Percentiles rank a stretch among this genome's conserved stretches.
phyloP scores from a whole-genome alignment of 1,139 yeast species.

The Scheffersomyces lignicola region DNA sequence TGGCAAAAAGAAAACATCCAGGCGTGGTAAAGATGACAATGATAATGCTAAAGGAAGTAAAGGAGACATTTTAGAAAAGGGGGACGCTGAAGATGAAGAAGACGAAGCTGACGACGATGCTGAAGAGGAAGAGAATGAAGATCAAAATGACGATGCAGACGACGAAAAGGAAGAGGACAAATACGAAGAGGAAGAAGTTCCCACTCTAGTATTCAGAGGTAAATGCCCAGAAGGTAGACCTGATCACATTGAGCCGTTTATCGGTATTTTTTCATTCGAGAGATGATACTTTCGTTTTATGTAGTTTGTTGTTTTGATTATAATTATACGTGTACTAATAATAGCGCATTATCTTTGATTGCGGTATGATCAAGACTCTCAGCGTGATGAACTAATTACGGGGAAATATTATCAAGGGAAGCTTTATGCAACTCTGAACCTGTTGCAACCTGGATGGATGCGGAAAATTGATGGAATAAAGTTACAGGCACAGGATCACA shows the following conservation, averaged over 20 bases:
- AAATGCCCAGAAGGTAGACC: conserved; percentile 57
- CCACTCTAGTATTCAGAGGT: conserved; percentile 52
- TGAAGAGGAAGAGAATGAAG: conserved; percentile 7
- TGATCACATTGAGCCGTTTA: conserved; percentile 53
- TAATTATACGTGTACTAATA: too few species aligned
- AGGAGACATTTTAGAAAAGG: conserved; percentile 10
- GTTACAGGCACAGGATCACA: too few species aligned
- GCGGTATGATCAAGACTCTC: too few species aligned
- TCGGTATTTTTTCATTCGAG: conserved; percentile 57
- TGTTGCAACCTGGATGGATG: too few species aligned
- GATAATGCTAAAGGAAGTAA: conserved; percentile 14
- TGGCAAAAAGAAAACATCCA: conserved; percentile 6
- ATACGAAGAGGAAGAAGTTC: conserved; percentile 33
- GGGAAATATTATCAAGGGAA: too few species aligned
- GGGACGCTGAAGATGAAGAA: conserved; percentile 17
- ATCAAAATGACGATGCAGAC: conserved; percentile 11
- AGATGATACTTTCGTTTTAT: too few species aligned
- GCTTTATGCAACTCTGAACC: too few species aligned
- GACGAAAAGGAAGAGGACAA: conserved; percentile 13
- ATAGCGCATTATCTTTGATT: too few species aligned
- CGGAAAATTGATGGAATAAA: too few species aligned
- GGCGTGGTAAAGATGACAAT: conserved; percentile 12
- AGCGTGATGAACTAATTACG: too few species aligned
- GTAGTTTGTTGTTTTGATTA: too few species aligned
- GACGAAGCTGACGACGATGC: conserved; percentile 10